A percentile compares a stretch with the other conserved stretches of the same genome.
phyloP scores from a whole-genome alignment of 441 rosid species.

The Francoa sonchifolia region DNA sequence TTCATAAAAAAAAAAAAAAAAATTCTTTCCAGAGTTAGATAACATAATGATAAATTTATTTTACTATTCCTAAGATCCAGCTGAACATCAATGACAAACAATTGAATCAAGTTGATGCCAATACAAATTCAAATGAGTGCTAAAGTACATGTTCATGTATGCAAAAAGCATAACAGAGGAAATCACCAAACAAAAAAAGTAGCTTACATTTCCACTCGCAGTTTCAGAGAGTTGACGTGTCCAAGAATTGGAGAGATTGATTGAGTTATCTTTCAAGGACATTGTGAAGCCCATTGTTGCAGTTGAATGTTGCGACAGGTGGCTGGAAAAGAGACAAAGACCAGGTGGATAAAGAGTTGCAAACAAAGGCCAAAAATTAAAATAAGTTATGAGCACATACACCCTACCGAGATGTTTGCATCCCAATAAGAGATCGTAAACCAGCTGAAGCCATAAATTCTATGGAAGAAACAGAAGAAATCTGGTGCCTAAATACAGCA shows the following conservation, averaged over 20 bases:
- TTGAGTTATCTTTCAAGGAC: conserved; percentile 76
- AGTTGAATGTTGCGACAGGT: conserved; percentile 69
- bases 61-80: neutral
- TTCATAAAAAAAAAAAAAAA: too few relatives aligned
- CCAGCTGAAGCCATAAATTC: conserved; percentile 76
- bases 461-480: conserved; percentile 64
- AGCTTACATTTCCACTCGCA: conserved; percentile 69
- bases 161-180: neutral
- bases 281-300: conserved; percentile 59
- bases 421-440: conserved; percentile 53
- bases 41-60: neutral
- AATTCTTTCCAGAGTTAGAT: neutral
- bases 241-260: conserved; percentile 85
- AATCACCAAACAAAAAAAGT: conserved; percentile 1
- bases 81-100: neutral
- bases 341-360: conserved; percentile 9
- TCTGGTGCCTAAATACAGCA: conserved; percentile 48
- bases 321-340: conserved; percentile 31
- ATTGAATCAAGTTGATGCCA: neutral
- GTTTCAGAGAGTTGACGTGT: conserved; percentile 86
- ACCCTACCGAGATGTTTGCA: conserved; percentile 68
- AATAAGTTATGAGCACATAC: conserved; percentile 11
- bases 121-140: neutral
- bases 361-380: neutral
- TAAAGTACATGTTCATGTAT: neutral